Conservation (phyloP, 73 alveolate species). For the Durusdinium trenchii region DNA sequence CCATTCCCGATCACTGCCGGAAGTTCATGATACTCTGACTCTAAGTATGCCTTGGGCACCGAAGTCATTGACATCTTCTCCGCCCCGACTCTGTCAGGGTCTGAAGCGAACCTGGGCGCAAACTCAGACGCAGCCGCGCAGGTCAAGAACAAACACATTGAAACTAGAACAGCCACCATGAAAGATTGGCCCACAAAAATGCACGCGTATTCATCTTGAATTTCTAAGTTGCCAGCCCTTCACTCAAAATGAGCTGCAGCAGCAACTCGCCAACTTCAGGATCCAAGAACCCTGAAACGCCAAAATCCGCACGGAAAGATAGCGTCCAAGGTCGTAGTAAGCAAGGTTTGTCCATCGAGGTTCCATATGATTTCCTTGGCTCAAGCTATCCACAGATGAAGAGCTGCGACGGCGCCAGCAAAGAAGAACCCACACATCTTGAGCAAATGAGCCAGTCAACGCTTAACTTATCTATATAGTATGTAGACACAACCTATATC, state of each 20-base stretch:
- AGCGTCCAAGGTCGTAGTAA: not conserved
- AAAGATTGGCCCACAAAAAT: not conserved
- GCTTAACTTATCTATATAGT: too few relatives aligned
- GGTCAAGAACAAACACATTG: too few relatives aligned
- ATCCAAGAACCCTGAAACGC: not conserved
- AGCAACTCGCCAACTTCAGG: conserved; percentile 5
- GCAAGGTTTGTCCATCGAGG: not conserved
- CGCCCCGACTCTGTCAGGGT: not conserved
- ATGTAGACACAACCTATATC: not conserved
- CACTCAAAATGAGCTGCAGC: not conserved
- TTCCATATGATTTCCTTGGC: not conserved
- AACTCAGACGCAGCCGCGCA: too few relatives aligned
- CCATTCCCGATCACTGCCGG: not conserved
- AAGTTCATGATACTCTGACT: not conserved
- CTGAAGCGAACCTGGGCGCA: not conserved
- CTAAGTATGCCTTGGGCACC: not conserved
- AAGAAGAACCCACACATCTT: not conserved
- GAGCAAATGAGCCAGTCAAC: not conserved
- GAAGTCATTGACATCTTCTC: not conserved
- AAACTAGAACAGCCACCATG: not conserved
- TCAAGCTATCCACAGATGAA: too few relatives aligned
- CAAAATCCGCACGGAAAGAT: not conserved
- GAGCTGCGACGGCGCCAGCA: too few relatives aligned
- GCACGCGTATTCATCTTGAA: not conserved
- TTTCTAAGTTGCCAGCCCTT: not conserved